Evolutionary conservation across 2,329 filamentous ascomycete genomes (phyloP).

Genomic region (Ophiostoma australiae): DNA sequence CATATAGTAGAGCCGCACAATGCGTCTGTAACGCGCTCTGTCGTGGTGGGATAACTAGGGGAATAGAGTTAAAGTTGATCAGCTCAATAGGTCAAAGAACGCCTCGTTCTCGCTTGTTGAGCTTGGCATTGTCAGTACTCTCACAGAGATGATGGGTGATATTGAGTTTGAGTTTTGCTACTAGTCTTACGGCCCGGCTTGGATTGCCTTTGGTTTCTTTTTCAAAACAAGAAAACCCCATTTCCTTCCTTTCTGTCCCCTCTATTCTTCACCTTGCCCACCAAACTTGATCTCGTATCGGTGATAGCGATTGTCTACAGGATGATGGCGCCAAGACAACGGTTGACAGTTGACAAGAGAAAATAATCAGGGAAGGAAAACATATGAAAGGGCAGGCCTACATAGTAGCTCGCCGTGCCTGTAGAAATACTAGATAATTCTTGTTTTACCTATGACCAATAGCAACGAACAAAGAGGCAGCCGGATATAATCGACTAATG

Average conservation of each 20-base stretch:
- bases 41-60: neutral
- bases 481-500: neutral
- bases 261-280: neutral
- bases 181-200: neutral
- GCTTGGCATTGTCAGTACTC: neutral
- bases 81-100: neutral
- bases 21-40: no score
- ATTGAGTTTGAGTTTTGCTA: neutral
- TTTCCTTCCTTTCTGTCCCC: neutral
- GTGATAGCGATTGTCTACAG: neutral
- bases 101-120: slow-evolving; percentile 4
- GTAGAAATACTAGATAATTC: neutral
- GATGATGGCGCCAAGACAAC: neutral
- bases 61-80: neutral
- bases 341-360: neutral
- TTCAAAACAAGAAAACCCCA: neutral
- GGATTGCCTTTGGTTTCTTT: neutral
- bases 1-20: neutral
- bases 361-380: neutral
- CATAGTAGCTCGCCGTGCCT: no score
- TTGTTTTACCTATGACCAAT: neutral
- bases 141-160: no score
- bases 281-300: neutral
- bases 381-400: neutral
- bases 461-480: neutral